phyloP scores from a whole-genome alignment of 1,284 basidiomycete species.

The Trichosporon sp. region DNA sequence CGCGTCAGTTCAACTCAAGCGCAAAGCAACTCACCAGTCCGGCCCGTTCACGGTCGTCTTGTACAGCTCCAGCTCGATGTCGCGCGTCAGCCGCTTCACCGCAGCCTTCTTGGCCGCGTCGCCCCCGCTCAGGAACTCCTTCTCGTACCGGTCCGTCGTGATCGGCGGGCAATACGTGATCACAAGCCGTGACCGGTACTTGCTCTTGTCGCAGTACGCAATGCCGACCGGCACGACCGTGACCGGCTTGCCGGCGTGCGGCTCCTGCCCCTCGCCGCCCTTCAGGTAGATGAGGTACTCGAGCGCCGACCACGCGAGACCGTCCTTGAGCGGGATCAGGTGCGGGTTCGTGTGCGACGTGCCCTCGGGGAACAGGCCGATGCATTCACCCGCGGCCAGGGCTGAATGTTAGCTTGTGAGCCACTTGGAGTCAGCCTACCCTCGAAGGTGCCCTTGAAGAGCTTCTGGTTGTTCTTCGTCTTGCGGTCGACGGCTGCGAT shows the following conservation, averaged over 20 bases:
- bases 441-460: slow-evolving; percentile 88
- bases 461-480: slow-evolving; percentile 77
- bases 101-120: slow-evolving; percentile 69
- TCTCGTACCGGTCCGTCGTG: slow-evolving; percentile 65
- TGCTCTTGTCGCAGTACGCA: slow-evolving; percentile 90
- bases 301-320: slow-evolving; percentile 89
- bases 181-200: slow-evolving; percentile 70
- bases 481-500: slow-evolving; percentile 77
- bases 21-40: slow-evolving; percentile 65
- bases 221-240: slow-evolving; percentile 77
- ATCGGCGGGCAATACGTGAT: slow-evolving; percentile 73
- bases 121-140: slow-evolving; percentile 66
- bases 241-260: slow-evolving; percentile 52
- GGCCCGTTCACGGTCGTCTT: slow-evolving; percentile 83
- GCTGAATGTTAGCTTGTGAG: slow-evolving; percentile 45
- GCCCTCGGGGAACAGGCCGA: slow-evolving; percentile 93
- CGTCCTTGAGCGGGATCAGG: slow-evolving; percentile 91
- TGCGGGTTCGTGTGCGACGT: slow-evolving; percentile 70
- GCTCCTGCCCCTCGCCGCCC: slow-evolving; percentile 37
- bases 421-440: slow-evolving; percentile 25
- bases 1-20: background rate
- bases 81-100: slow-evolving; percentile 78
- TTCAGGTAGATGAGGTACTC: slow-evolving; percentile 79
- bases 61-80: slow-evolving; percentile 65
- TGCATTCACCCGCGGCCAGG: slow-evolving; percentile 67